Base-by-base conservation (phyloP, 148 eudicot genomes). In the Vaccinium macrocarpon region DNA sequence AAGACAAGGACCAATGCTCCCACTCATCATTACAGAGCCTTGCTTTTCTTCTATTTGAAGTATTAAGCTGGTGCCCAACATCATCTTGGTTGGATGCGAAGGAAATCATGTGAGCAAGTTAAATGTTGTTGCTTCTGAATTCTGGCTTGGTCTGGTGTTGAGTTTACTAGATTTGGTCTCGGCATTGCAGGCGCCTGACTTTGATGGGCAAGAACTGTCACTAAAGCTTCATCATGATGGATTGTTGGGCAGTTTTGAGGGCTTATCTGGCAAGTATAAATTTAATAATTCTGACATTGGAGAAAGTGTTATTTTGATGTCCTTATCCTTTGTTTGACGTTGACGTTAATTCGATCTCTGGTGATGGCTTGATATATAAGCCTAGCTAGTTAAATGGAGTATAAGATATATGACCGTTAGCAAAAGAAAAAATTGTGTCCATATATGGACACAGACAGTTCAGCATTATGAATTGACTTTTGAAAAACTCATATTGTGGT, bases 161-260 rank as follows among this genome's bases (percentile, higher is more conserved):
- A 57, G 49, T 25, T 76, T 32, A 21, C 55, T 4, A 25, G 3
- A 32, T 68, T 68, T 51, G 61, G 82, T n/a, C 19, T 62, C 15
- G 62, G 70, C 64, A 74, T 64, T 91, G 84, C 85, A 94, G 97
- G 82, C 88, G 83, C 91, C 92, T 88, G 94, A 90, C 85, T 89
- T 95, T 70, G 90, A 93, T 78, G 92, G 92, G 84, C 85, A 92
- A 86, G 88, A 88, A 74, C 46, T 94, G 84, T 84, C 94, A 42
- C 82, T 95, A 76, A 88, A 93, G 64, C 92, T 95, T 88, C 87
- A 88, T 80, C 83, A 21, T 76, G 91, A 92, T 81, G 95, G 96
- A 68, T 84, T 85, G 76, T 74, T 95, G 81, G 93, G 98, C 75
- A 90, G 86, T 84, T 81, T 95, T 48, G 88, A 93, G 84, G 92